phyloP scores from a whole-genome alignment of 768 basidiomycete species.

The Xerocomellus intermedius region DNA sequence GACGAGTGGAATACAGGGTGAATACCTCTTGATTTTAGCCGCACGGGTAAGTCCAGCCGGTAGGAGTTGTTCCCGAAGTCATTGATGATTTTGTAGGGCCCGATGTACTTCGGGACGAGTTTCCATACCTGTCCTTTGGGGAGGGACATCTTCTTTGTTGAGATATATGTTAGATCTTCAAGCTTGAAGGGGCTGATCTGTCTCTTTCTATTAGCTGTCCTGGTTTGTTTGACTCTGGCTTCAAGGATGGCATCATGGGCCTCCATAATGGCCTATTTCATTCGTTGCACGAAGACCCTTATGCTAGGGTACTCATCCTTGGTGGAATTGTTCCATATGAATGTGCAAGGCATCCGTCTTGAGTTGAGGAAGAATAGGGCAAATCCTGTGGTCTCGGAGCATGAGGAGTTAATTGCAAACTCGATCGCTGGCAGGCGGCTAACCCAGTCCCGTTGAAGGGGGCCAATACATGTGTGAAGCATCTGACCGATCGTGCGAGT shows the following conservation, averaged over 20 bases:
- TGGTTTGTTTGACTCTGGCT: conserved; percentile 34
- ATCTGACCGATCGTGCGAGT: background rate
- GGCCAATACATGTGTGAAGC: background rate
- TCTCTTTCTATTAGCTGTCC: conserved; percentile 24
- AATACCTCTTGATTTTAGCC: no score
- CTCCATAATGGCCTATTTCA: conserved; percentile 29
- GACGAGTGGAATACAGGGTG: no score
- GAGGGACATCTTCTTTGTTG: background rate
- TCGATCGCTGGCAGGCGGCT: conserved; percentile 1
- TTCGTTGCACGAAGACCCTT: conserved; percentile 20
- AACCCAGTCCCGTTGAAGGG: conserved; percentile 19
- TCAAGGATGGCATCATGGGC: conserved; percentile 35
- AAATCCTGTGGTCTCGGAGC: conserved; percentile 21
- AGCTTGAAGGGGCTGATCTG: background rate
- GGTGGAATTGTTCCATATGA: conserved; percentile 19
- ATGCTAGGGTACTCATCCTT: conserved; percentile 28
- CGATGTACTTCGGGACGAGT: no score
- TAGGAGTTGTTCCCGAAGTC: no score
- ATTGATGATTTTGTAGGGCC: no score
- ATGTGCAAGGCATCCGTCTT: background rate
- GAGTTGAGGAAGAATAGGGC: conserved; percentile 17
- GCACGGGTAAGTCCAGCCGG: no score
- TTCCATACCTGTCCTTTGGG: no score
- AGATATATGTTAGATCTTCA: background rate
- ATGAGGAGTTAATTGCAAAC: conserved; percentile 22